Base-by-base conservation (phyloP, 441 rosid species). In the Pelargonium myrrhifolium region DNA sequence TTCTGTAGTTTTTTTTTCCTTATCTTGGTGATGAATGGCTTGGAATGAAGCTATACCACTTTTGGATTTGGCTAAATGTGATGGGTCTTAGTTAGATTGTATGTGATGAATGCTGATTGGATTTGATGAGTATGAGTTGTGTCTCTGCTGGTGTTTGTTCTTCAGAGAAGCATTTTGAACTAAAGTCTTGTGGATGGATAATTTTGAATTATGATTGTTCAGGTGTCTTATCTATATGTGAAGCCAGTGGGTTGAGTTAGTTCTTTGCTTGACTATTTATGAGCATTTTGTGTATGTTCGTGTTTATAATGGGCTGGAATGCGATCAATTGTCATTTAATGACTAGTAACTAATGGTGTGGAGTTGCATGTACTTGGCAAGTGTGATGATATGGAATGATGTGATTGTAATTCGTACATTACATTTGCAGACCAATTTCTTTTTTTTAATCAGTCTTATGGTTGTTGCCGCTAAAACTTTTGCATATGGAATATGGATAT, bases 61-160 rank as follows among this genome's bases (percentile, higher is more conserved):
- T 78, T 66, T 39, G 39, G 6, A 68, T 69, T 51, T 71, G 68
- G 37, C 42, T 64, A 65, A 22, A 62, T 62, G 80, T 68, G 74
- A 73, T 84, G 84, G 70, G 70, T 74, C 14, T 68, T 65, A 76
- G 78, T 71, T 78, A 71, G 75, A 75, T 78, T 69, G 72, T 73
- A 69, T 68, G 67, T 73, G 31, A 43, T 74, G 71, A 71, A 71
- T 79, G 78, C 47, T 68, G 62, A 51, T 72, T 72, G 71, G 66
- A 73, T 76, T 47, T 37, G 53, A 20, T 47, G 69, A 37, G 69
- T 45, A 37, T 37, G 40, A 37, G 10, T 37, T 73, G 53, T 39
- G 64, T 42, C 56, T 65, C 71, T 21, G 66, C 51, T 62, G 66
- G 22, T 71, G 18, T 68, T 22, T 66, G 45, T 18, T 35, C 53